A percentile compares a stretch with the other conserved stretches of the same genome.
phyloP scores from a whole-genome alignment of 768 basidiomycete species.

The Lentinula raphanica region DNA sequence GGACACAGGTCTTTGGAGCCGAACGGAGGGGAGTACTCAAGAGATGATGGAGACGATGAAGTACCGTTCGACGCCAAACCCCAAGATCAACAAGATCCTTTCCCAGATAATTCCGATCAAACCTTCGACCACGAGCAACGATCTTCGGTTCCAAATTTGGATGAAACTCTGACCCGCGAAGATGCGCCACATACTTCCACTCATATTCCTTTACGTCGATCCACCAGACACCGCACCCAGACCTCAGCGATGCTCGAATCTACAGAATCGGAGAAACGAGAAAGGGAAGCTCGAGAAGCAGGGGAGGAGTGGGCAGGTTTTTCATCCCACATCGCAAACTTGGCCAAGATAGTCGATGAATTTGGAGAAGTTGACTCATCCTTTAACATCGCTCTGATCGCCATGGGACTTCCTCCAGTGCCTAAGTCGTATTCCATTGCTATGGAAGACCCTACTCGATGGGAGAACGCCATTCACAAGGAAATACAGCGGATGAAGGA shows the following conservation, averaged over 20 bases:
- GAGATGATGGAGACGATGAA: not conserved
- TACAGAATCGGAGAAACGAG: not conserved
- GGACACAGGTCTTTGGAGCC: not conserved
- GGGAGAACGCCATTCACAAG: not conserved
- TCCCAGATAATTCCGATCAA: not conserved
- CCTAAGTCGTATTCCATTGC: not conserved
- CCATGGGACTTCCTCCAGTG: not conserved
- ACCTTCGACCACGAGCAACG: not conserved
- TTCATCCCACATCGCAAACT: not conserved
- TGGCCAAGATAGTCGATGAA: not conserved
- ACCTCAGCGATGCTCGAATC: not conserved
- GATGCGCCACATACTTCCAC: not conserved
- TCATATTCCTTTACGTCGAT: not conserved
- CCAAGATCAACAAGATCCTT: no score
- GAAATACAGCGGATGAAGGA: not conserved
- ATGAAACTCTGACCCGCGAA: no score
- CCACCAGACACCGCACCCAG: not conserved
- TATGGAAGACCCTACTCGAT: not conserved
- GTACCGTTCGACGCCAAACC: not conserved
- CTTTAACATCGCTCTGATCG: not conserved
- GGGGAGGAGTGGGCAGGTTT: not conserved
- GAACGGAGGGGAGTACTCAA: not conserved
- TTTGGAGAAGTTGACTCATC: not conserved
- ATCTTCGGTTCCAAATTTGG: not conserved
- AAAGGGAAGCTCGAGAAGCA: not conserved